Base-by-base conservation (phyloP, 495 filamentous ascomycete genomes). In the Neurospora tetraspora region DNA sequence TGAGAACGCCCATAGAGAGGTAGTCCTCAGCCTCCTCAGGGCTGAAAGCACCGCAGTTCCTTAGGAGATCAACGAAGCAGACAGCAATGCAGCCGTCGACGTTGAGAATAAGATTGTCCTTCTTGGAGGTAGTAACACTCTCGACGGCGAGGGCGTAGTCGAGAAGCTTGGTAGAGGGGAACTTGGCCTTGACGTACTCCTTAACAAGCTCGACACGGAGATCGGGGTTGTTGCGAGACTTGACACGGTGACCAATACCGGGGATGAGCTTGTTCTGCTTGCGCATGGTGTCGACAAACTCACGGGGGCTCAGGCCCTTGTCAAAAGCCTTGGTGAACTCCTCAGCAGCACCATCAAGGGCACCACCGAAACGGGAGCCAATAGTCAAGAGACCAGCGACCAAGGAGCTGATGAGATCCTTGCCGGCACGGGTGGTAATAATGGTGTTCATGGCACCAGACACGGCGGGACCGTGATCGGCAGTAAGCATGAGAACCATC, bases 371-470 rank as follows among this genome's bases (percentile, higher is more conserved):
- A 70, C 96, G 91, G 69, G 95, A 97, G 80, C 96, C 96, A 77
- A 99, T 98, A 74, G 96, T 99, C 82, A 99, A 88, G 61, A 99
- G 93, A 93, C 96, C 96, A 76, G 91, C 91, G 70, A 99, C 96
- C 71, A 99, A 87, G 45, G 96, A 91, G 78, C 90, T 93, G 87
- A 99, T 97, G 75, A 99, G 87, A 83, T 99, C 96, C 88, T 99
- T 99, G 80, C 96, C 96, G 71, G 96, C 96, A 90, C 96, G 91
- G 68, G 96, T 99, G 71, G 96, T 99, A 83, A 99, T 98, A 84
- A 99, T 99, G 75, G 96, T 99, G 91, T 99, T 99, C 96, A 99
- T 99, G 78, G 96, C 96, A 86, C 96, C 96, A 76, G 96, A 99
- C 74, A 99, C 96, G 79, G 96, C 96, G 59, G 96, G 96, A 84